Percentiles rank a stretch among this genome's conserved stretches.
Conservation (phyloP, 805 yeast species). For the Tetrapisispora namnaoensis region DNA sequence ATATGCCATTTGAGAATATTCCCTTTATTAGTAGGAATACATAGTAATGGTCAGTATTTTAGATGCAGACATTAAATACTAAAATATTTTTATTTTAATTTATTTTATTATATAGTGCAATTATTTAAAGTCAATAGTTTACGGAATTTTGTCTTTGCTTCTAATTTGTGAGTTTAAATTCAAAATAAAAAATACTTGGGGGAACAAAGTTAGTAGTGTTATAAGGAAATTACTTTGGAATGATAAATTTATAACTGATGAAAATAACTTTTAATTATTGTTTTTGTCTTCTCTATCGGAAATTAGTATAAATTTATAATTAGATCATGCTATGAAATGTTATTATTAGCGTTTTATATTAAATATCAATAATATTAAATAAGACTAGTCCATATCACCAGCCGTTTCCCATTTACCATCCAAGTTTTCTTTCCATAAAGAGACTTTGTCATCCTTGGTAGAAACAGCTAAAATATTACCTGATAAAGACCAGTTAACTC, state of each 20-base stretch:
- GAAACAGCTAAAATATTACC: constrained; percentile 87
- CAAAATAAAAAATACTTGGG: not conserved
- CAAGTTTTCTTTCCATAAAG: constrained; percentile 86
- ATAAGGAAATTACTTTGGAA: not conserved
- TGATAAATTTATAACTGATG: too few species aligned
- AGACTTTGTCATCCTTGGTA: constrained; percentile 87
- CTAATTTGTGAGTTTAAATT: too few species aligned
- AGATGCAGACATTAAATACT: too few species aligned
- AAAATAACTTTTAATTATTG: too few species aligned
- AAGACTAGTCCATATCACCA: constrained; percentile 55
- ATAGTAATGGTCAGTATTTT: too few species aligned
- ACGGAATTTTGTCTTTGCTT: not conserved
- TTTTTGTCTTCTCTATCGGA: not conserved
- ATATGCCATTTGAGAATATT: too few species aligned
- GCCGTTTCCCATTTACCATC: constrained; percentile 90
- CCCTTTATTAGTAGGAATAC: too few species aligned
- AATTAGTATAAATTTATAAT: not conserved
- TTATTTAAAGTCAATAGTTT: not conserved
- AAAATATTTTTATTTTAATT: too few species aligned
- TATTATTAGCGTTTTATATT: not conserved
- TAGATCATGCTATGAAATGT: not conserved
- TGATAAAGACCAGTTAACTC: constrained; percentile 88
- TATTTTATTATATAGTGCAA: not conserved
- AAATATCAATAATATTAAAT: not conserved
- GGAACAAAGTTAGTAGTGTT: not conserved